phyloP scores from a whole-genome alignment of 768 basidiomycete genomes.

The Trametopsis cervina region DNA sequence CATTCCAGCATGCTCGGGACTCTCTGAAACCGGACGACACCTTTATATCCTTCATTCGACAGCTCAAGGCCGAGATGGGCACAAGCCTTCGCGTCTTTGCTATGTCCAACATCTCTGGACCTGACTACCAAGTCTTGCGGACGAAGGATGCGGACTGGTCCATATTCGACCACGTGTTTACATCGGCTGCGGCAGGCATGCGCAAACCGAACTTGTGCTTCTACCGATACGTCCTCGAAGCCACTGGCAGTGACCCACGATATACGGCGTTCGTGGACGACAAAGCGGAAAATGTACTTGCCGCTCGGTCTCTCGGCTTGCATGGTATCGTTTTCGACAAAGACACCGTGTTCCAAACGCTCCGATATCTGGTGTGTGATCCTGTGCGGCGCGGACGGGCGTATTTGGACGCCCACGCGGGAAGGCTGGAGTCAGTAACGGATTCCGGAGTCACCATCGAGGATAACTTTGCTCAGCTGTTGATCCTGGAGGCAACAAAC shows the following conservation, averaged over 20 bases:
- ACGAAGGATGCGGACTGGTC: background rate
- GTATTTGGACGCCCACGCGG: background rate
- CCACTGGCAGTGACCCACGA: conserved; percentile 37
- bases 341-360: conserved; percentile 33
- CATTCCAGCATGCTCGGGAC: conserved; percentile 42
- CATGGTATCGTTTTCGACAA: conserved; percentile 42
- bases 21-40: conserved; percentile 38
- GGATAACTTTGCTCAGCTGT: conserved; percentile 54
- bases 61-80: conserved; percentile 32
- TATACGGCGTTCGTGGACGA: conserved; percentile 53
- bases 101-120: conserved; percentile 53
- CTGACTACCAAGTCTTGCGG: conserved; percentile 32
- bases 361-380: conserved; percentile 37
- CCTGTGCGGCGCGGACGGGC: background rate
- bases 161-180: conserved; percentile 37
- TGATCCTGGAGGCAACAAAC: conserved; percentile 47
- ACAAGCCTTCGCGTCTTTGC: conserved; percentile 40
- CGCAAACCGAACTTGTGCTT: conserved; percentile 52
- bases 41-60: conserved; percentile 36
- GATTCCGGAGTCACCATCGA: conserved; percentile 31
- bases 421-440: conserved; percentile 33
- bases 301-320: conserved; percentile 50
- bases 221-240: conserved; percentile 43
- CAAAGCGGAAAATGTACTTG: conserved; percentile 50
- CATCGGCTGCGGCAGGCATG: conserved; percentile 44